Conservation (phyloP, 805 yeast species). For the Wickerhamomyces pijperi region DNA sequence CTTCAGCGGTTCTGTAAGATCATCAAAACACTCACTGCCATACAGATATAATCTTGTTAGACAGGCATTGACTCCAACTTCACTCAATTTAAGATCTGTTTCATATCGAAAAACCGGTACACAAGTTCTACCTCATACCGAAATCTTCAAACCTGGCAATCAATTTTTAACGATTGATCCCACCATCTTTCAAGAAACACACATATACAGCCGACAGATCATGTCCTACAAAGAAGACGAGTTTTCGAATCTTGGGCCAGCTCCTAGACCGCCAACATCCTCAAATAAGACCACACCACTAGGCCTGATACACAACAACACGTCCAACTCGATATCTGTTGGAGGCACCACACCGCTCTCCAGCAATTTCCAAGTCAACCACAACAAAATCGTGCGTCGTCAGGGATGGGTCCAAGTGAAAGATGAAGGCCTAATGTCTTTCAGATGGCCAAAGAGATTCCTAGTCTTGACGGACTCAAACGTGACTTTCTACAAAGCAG, state of each 20-base stretch:
- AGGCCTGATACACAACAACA: slow-evolving; percentile 22
- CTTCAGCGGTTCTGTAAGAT: no score
- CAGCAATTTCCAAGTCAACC: slow-evolving; percentile 9
- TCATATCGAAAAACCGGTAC: no score
- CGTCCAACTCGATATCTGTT: slow-evolving; percentile 9
- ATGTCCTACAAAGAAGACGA: slow-evolving; percentile 26
- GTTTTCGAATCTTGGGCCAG: slow-evolving; percentile 45
- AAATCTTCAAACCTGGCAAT: no score
- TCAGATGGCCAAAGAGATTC: slow-evolving; percentile 87
- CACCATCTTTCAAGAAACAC: no score
- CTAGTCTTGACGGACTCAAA: slow-evolving; percentile 68
- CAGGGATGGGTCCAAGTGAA: slow-evolving; percentile 87
- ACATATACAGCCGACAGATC: no score
- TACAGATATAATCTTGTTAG: no score
- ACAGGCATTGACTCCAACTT: no score
- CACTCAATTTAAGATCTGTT: no score
- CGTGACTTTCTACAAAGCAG: slow-evolving; percentile 65
- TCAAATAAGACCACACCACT: slow-evolving; percentile 22
- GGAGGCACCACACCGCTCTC: not conserved
- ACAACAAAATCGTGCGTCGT: slow-evolving; percentile 18
- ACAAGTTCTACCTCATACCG: no score
- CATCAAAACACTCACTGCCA: no score
- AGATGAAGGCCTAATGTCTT: slow-evolving; percentile 83
- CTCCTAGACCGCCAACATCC: slow-evolving; percentile 37
- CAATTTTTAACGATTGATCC: no score